phyloP scores from a whole-genome alignment of 2,329 filamentous ascomycete species.

The Neonectria hederae region DNA sequence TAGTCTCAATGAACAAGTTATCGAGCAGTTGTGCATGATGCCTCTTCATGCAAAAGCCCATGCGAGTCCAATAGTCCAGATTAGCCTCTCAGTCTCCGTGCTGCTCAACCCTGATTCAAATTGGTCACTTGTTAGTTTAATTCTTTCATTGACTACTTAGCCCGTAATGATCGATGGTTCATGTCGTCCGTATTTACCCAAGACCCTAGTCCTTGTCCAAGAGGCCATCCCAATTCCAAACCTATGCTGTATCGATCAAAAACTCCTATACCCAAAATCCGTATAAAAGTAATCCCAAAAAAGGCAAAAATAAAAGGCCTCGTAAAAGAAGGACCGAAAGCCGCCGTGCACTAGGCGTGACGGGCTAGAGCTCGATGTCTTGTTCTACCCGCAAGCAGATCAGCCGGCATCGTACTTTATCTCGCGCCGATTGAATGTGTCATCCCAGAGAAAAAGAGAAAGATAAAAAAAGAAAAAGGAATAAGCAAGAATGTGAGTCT shows the following conservation, averaged over 20 bases:
- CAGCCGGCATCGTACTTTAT: constrained; percentile 38
- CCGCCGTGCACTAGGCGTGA: constrained; percentile 27
- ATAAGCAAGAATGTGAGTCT: constrained; percentile 31
- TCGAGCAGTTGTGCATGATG: neutral
- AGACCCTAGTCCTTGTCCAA: constrained; percentile 13
- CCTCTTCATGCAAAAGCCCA: neutral
- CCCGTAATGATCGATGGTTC: constrained; percentile 37
- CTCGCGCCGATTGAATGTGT: constrained; percentile 41
- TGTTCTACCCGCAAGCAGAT: constrained; percentile 32
- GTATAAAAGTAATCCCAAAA: constrained; percentile 32
- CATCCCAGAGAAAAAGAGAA: constrained; percentile 19
- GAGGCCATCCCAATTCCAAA: constrained; percentile 18
- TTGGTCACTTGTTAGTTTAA: constrained; percentile 9
- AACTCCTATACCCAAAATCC: constrained; percentile 40
- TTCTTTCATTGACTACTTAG: constrained; percentile 32
- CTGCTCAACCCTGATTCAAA: constrained; percentile 1
- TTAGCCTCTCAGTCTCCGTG: neutral
- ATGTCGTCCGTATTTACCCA: constrained; percentile 25
- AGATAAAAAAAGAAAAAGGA: constrained; percentile 16
- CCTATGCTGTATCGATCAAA: constrained; percentile 25
- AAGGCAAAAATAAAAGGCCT: constrained; percentile 21
- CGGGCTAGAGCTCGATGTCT: constrained; percentile 33
- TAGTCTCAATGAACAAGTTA: neutral
- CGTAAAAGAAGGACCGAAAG: constrained; percentile 33
- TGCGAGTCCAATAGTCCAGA: neutral